Percentiles rank a stretch among this genome's conserved stretches.
phyloP scores from a whole-genome alignment of 169 alveolate genomes.

The Eimeria brunetti region DNA sequence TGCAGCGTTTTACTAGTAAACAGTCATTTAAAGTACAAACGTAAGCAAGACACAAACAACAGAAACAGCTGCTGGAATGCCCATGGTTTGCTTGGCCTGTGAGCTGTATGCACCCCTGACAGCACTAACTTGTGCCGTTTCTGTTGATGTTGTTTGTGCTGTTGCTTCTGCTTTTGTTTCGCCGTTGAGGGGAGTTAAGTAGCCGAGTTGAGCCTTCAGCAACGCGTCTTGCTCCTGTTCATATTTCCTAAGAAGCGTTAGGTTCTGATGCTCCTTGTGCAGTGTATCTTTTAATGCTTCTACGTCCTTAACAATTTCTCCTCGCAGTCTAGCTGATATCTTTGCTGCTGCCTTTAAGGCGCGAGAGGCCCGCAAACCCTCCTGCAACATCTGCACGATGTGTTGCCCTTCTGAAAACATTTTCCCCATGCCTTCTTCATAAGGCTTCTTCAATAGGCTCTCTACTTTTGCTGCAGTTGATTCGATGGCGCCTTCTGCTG shows the following conservation, averaged over 20 bases:
- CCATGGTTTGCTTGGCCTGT: not conserved
- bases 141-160: not conserved
- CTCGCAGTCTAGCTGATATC: not conserved
- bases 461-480: no score
- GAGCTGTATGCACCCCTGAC: not conserved
- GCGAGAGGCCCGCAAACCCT: not conserved
- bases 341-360: slow-evolving; percentile 43
- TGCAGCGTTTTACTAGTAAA: not conserved
- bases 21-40: not conserved
- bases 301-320: slow-evolving; percentile 18
- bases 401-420: not conserved
- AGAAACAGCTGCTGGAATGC: not conserved
- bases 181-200: not conserved
- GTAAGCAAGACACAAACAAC: not conserved
- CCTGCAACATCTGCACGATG: not conserved
- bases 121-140: not conserved
- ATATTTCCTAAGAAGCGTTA: not conserved
- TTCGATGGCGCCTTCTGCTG: not conserved
- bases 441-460: not conserved
- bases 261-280: slow-evolving; percentile 14
- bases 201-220: slow-evolving; percentile 26
- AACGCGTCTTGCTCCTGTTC: slow-evolving; percentile 12
- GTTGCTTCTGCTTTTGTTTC: not conserved
- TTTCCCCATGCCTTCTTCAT: not conserved
- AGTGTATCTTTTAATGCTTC: slow-evolving; percentile 11